These are phyloP conservation scores for Xerocomus potaroensis DNA, from an alignment of 768 basidiomycete genomes.

Conservation along the genomic window DNA sequence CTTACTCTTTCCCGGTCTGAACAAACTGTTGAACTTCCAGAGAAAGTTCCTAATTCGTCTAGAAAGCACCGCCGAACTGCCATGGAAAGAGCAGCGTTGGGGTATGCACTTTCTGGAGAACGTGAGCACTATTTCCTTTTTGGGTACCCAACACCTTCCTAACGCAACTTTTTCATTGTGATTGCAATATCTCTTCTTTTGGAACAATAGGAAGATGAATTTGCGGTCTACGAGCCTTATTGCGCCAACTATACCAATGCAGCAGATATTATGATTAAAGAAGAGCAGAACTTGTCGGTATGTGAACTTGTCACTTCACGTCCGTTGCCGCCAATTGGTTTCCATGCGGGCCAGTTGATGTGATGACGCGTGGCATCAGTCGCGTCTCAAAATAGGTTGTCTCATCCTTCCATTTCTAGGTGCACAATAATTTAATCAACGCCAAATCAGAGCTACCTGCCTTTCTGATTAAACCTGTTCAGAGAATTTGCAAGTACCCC, in stretches of 20 bases:
- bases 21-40: conserved; percentile 95
- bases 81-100: conserved; percentile 86
- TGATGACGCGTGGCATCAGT: conserved; percentile 19
- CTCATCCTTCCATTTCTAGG: conserved; percentile 38
- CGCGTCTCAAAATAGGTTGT: conserved; percentile 17
- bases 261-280: conserved; percentile 76
- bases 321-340: conserved; percentile 5
- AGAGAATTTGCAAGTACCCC: conserved; percentile 98
- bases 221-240: conserved; percentile 94
- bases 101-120: conserved; percentile 79
- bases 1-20: conserved; percentile 90
- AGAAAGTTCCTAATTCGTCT: conserved; percentile 88
- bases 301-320: conserved; percentile 32
- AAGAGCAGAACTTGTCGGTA: conserved; percentile 83
- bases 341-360: conserved; percentile 21
- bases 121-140: conserved; percentile 43
- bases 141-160: conserved; percentile 26
- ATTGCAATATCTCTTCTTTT: conserved; percentile 13
- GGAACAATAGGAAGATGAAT: conserved; percentile 88
- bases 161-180: conserved; percentile 43
- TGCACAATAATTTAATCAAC: conserved; percentile 80
- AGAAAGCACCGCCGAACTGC: conserved; percentile 77
- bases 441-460: conserved; percentile 90
- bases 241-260: conserved; percentile 93
- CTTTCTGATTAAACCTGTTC: conserved; percentile 97